Base-by-base conservation (phyloP, 306 rosid species). In the Boehmeria nivea region DNA sequence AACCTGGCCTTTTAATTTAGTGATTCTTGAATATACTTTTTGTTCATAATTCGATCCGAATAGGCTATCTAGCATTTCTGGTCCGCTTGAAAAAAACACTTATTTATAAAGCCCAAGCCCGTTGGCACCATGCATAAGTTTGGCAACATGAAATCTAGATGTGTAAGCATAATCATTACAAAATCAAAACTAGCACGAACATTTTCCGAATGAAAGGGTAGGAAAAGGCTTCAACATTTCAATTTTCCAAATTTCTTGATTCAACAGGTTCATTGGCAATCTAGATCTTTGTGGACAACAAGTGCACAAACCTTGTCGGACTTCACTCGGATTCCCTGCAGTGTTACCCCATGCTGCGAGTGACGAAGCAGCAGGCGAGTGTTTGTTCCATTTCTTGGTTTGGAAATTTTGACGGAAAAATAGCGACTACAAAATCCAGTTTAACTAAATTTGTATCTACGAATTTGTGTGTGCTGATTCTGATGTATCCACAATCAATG, bases 291-390 rank as follows among this genome's bases (percentile, higher is more conserved):
- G 99, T 60, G 96, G 99, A 40, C 82, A 88, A 50, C 99, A 93
- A 83, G 70, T 93, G 20, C 69, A 76, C 57, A 93, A 81, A 64
- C 96, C 83, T 3, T 93, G 99, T 60, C 76, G 85, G 33, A 83
- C 99, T 37, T 93, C 99, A 45, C 60, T 93, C 28, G 99, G 99
- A 49, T 93, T 87, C 59, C 99, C 99, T 48, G 99, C 83, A 18
- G 89, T 93, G 52, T 77, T 93, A 33, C 99, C 99, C 0, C 94
- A 85, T 59, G 90, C 95, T 25, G 83, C 48, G 54, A 93, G 99
- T 46, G 90, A 93, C 63, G 86, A 85, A 79, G 88, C 88, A 37
- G 68, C 83, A 77, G 96, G 99, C 66, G 83, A 73, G 79, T 87
- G 17, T 65, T 57, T 48, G 39, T 34, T 39, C 47, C 34, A 2